Base-by-base conservation (phyloP, 352 stramenopile genomes). In the Elongisporangium undulatum region DNA sequence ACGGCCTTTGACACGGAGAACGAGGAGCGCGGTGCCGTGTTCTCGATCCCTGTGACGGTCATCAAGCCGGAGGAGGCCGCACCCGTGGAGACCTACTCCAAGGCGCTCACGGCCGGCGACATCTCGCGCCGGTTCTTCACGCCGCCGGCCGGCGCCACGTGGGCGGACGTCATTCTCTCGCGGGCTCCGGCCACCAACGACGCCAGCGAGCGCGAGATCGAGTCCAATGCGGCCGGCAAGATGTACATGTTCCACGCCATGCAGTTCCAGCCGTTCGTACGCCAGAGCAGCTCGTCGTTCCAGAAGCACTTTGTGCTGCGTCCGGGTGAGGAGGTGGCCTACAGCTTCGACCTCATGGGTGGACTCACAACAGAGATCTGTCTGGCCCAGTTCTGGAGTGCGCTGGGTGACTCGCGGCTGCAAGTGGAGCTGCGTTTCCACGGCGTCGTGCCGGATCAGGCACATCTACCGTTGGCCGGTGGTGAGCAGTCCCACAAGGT, bases 341-440 rank as follows among this genome's bases (percentile, higher is more conserved):
- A 85, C 60, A 92, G 77, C 39, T 77, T 97, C 49, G 76, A 91
- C 57, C 60, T 97, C 8, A 45, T 82, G 15, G 87, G 77, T 3
- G 85, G 75, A 1, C 67, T 89, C n/a, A 96, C 87, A 16, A 76
- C 92, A 21, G 92, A 98, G 55, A 77, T 97, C 29, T 94, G 82
- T 52, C 69, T 98, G 55, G 87, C 85, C 26, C 92, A 97, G 56
- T 97, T 95, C 66, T 97, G 90, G 90, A 96, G 81, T 56, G 74
- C 85, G 1, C 71, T 96, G 20, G 92, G 92, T 13, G 74, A 89
- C 59, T 94, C 87, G 39, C 76, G 71, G 19, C 77, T 96, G 45
- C 73, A 92, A 17, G 66, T 97, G 24, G 78, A 91, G 53, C 74
- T 97, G 48, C 80, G 74, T 38, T 98, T 97, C 64, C 84, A 94